Base-by-base conservation (phyloP, 257 asterid genomes). In the Coffea canephora region DNA sequence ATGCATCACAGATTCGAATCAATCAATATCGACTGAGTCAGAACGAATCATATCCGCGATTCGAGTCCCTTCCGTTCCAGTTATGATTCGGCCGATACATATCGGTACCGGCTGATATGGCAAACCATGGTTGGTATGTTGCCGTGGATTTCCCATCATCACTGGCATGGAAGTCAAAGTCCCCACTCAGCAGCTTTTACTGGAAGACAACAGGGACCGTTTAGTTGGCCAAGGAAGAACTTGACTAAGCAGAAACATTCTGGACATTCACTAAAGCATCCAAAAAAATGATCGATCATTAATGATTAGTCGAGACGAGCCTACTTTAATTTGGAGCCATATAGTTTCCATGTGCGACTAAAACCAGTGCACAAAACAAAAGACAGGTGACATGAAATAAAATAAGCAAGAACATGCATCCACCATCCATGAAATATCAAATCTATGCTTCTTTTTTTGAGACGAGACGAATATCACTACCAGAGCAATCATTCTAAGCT, bases 391-490 rank as follows among this genome's bases (percentile, higher is more conserved):
- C 18, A 25, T 25, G 6, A 12, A 25, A 25, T 59, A 19, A 5
- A 59, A 19, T 13, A 52, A 50, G 14, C 14, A 52, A 52, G 15
- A 52, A 52, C 3, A 3, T 52, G 57, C 57, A 12, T 52, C 57
- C 57, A 10, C 15, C n/a, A 23, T 25, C 3, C 9, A 69, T 69
- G 43, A 39, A 65, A 36, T 34, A 31, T 66, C 71, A 66, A 52
- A 52, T 52, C 18, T 52, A 12, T 52, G 13, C 8, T 1, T 36
- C 1, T 57, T 13, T n/a, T 72, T 25, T 36, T 66, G 76, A 64
- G n/a, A 27, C 54, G 39, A 55, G 76, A 81, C 21, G 75, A 82
- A 79, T 70, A 59, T 74, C 77, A 49, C 77, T 62, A 69, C 80
- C 39, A 62, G 23, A 73, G 41, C 34, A 75, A 72, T 68, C 80